Evolutionary conservation across 257 asterid genomes (phyloP), one percentile per base, ranked within the genome.

Genomic region (Nicotiana undulata): DNA sequence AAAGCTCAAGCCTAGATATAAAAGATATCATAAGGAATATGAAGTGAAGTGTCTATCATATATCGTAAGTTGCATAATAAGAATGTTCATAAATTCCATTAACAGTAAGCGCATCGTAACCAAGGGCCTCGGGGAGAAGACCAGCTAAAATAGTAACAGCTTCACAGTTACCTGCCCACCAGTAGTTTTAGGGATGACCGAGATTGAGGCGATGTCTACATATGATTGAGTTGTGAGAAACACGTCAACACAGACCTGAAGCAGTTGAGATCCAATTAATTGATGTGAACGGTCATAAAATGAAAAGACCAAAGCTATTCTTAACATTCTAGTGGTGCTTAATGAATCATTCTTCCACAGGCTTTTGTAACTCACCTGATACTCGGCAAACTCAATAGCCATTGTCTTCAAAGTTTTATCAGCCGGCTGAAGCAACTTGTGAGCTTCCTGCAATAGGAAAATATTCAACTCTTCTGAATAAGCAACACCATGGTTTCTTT

Each of bases 311-410:
- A 46, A 49, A 46, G 22, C 9, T 63, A 16, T 46, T 63, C 63
- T 26, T 64, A 17, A 49, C 37, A 26, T 37, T 24, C 59, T 63
- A 66, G n/a, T 28, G 34, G 77, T 64, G 44, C 26, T 78, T 20
- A 80, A 65, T 52, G 22, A 86, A 40, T 76, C 46, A 34, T 46
- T 9, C 29, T 18, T 64, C 77, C 77, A 29, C 59, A 12, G 79
- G 76, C 46, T 81, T 83, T 67, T 55, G 59, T 46, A 63, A 17
- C 80, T 87, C 80, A 96, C 99, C 94, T 96, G 99, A 89, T 92
- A 91, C 86, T 96, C 99, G 55, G 99, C 99, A 83, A 96, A 91
- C 87, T 96, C 99, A 85, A 92, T 91, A 59, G 99, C 99, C 97
- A 94, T 89, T 53, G 98, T 91, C 85, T 91, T 96, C 28, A 94